These are phyloP conservation scores for Penicillium lagena DNA, from an alignment of 495 filamentous ascomycete genomes.

Conservation along the genomic window DNA sequence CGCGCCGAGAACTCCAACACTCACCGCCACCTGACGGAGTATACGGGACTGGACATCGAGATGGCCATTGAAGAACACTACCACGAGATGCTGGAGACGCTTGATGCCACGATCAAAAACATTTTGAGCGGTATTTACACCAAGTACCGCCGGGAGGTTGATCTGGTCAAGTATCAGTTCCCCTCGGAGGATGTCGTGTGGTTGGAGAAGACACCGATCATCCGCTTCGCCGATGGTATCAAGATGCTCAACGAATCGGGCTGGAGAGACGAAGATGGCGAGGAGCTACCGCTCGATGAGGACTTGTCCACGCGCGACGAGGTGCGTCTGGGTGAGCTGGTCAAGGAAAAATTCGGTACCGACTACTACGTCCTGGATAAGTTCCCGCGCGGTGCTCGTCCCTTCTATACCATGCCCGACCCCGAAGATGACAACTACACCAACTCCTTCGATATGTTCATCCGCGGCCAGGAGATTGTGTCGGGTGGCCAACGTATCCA, in stretches of 20 bases:
- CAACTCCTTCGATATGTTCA: slow-evolving; percentile 94
- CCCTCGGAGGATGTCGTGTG: slow-evolving; percentile 67
- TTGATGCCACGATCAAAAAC: slow-evolving; percentile 73
- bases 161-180: slow-evolving; percentile 57
- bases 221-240: slow-evolving; percentile 76
- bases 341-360: slow-evolving; percentile 79
- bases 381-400: slow-evolving; percentile 74
- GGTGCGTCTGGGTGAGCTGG: slow-evolving; percentile 73
- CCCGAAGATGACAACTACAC: slow-evolving; percentile 63
- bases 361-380: slow-evolving; percentile 97
- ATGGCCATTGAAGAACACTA: slow-evolving; percentile 93
- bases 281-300: slow-evolving; percentile 58
- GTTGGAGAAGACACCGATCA: slow-evolving; percentile 73
- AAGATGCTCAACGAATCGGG: slow-evolving; percentile 76
- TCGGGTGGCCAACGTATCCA: slow-evolving; percentile 91
- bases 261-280: slow-evolving; percentile 70
- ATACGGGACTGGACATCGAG: slow-evolving; percentile 90
- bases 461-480: slow-evolving; percentile 89
- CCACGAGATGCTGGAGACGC: slow-evolving; percentile 68
- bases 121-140: slow-evolving; percentile 70
- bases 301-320: slow-evolving; percentile 82
- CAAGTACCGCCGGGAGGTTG: slow-evolving; percentile 62
- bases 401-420: slow-evolving; percentile 94
- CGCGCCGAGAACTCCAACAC: slow-evolving; percentile 93
- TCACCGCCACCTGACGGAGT: slow-evolving; percentile 91